These are phyloP conservation scores for Apocynum venetum DNA, from an alignment of 257 asterid genomes.

Conservation along the genomic window DNA sequence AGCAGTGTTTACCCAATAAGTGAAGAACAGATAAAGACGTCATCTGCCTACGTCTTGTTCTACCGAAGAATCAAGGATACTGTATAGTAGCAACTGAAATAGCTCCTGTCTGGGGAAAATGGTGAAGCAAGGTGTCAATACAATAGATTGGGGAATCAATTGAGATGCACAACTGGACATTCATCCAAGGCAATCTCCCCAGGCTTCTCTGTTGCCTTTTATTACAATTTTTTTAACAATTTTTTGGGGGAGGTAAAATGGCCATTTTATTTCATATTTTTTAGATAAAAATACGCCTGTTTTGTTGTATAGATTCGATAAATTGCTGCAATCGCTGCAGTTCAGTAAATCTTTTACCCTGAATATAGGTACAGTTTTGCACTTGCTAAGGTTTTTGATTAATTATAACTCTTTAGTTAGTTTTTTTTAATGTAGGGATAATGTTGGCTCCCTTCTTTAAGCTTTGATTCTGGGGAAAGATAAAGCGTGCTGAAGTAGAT, in stretches of 20 bases:
- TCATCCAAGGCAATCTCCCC: background rate
- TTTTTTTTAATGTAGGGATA: no score
- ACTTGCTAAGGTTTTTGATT: no score
- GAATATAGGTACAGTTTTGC: no score
- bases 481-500: no score
- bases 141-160: background rate
- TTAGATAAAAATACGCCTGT: background rate
- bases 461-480: no score
- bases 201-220: background rate
- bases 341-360: no score
- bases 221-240: background rate
- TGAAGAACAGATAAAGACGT: conserved; percentile 47
- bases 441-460: no score
- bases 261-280: background rate
- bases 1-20: conserved; percentile 30
- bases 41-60: conserved; percentile 73
- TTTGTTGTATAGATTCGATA: background rate
- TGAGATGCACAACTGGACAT: background rate
- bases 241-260: background rate
- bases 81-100: background rate
- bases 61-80: conserved; percentile 46
- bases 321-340: no score
- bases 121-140: no score
- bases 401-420: no score
- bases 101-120: no score